Percentiles rank a stretch among this genome's conserved stretches.
Evolutionary conservation across 2,329 filamentous ascomycete genomes (phyloP).

Genomic region (Alternaria rosae): DNA sequence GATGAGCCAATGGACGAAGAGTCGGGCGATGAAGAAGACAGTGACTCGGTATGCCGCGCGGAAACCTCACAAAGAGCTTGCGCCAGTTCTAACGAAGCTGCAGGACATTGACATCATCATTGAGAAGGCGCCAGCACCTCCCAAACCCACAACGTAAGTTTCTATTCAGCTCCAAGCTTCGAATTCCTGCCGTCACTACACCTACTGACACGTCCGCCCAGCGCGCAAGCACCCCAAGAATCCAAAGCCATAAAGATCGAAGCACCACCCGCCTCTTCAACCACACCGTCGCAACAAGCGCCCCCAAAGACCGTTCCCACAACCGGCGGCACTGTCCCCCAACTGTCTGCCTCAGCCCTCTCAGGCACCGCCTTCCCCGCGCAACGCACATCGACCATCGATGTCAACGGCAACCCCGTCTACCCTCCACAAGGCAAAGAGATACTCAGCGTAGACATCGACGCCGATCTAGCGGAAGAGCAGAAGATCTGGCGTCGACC

Average conservation of each 20-base stretch:
- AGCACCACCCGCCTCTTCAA: slow-evolving; percentile 34
- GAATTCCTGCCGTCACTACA: not conserved
- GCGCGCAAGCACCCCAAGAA: slow-evolving; percentile 35
- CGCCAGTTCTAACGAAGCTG: slow-evolving; percentile 27
- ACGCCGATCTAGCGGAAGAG: slow-evolving; percentile 66
- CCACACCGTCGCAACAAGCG: slow-evolving; percentile 25
- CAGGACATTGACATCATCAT: slow-evolving; percentile 63
- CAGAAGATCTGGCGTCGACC: slow-evolving; percentile 96
- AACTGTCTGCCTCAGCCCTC: slow-evolving; percentile 27
- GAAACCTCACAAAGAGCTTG: slow-evolving; percentile 14
- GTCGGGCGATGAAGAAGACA: slow-evolving; percentile 56
- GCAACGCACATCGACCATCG: slow-evolving; percentile 77
- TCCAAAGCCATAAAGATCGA: slow-evolving; percentile 51
- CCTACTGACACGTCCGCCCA: slow-evolving; percentile 27
- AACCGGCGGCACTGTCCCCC: slow-evolving; percentile 27
- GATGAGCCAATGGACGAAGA: slow-evolving; percentile 57
- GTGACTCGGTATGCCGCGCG: slow-evolving; percentile 49
- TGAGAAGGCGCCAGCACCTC: slow-evolving; percentile 54
- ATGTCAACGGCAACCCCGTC: slow-evolving; percentile 81
- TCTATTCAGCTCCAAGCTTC: not conserved
- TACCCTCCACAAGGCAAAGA: slow-evolving; percentile 80
- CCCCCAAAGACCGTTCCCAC: slow-evolving; percentile 10
- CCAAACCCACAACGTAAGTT: slow-evolving; percentile 46
- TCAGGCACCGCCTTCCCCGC: slow-evolving; percentile 63
- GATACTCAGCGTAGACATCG: slow-evolving; percentile 64